Conservation (phyloP, 225 moss, liverwort and hornwort species). For the Marchantia paleacea region DNA sequence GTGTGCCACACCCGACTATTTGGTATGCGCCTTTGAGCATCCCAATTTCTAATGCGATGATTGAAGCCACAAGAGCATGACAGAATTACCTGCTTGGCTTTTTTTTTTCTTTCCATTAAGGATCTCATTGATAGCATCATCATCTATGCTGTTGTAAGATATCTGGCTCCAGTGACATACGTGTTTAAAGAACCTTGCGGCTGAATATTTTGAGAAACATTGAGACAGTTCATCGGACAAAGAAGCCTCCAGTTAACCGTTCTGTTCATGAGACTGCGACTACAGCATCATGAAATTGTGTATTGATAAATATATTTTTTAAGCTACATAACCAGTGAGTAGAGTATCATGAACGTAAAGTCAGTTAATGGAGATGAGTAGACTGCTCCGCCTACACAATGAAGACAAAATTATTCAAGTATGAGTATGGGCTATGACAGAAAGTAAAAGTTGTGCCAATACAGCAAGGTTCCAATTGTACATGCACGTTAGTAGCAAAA, state of each 20-base stretch:
- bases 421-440: background rate
- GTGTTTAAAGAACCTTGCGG: slow-evolving; percentile 38
- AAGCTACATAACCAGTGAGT: background rate
- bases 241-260: no score
- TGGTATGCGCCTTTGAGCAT: slow-evolving; percentile 34
- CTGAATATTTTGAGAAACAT: slow-evolving; percentile 3
- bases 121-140: no score
- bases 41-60: slow-evolving; percentile 32
- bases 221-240: background rate
- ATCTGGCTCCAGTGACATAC: slow-evolving; percentile 49
- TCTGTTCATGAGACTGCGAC: no score
- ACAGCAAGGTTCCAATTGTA: no score
- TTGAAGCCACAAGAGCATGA: background rate
- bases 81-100: slow-evolving; percentile 37
- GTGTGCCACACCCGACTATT: slow-evolving; percentile 42
- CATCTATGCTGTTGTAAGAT: slow-evolving; percentile 45
- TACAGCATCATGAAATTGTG: background rate
- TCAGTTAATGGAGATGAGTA: slow-evolving; percentile 41
- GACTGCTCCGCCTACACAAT: slow-evolving; percentile 39
- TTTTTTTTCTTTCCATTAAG: slow-evolving; percentile 41
- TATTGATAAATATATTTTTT: background rate
- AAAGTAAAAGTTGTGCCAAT: no score
- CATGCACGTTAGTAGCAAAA: no score
- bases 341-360: slow-evolving; percentile 37
- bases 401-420: background rate